These are phyloP conservation scores for Platanthera zijinensis DNA, from an alignment of 106 monocot species.

Conservation along the genomic window DNA sequence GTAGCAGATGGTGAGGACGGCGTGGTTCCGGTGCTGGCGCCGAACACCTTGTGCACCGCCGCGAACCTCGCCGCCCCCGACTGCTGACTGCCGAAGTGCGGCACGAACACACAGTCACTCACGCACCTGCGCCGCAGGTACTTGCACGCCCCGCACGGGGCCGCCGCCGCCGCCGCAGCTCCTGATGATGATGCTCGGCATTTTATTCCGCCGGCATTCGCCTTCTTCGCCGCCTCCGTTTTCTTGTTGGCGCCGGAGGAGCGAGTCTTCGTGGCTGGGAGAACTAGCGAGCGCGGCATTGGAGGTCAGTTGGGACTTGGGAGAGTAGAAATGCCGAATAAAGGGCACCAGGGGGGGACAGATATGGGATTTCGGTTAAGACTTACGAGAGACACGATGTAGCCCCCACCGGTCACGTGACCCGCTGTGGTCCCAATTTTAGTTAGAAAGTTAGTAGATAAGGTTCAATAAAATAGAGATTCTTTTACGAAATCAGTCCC, in stretches of 20 bases:
- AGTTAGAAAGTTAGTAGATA: too few relatives aligned
- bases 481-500: too few relatives aligned
- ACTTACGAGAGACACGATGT: too few relatives aligned
- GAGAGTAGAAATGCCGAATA: too few relatives aligned
- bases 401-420: too few relatives aligned
- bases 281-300: neutral
- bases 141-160: slow-evolving; percentile 90
- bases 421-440: too few relatives aligned
- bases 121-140: slow-evolving; percentile 70
- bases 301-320: too few relatives aligned
- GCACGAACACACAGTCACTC: slow-evolving; percentile 71
- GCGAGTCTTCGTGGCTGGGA: neutral
- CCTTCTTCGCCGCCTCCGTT: neutral
- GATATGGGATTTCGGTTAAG: too few relatives aligned
- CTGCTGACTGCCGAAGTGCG: slow-evolving; percentile 54
- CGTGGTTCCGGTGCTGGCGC: slow-evolving; percentile 68
- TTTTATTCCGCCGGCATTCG: neutral
- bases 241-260: neutral
- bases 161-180: neutral
- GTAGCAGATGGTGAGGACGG: slow-evolving; percentile 63
- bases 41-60: slow-evolving; percentile 81
- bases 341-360: too few relatives aligned
- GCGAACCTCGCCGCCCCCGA: slow-evolving; percentile 50
- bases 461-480: too few relatives aligned
- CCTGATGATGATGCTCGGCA: neutral